Evolutionary conservation across 2,329 filamentous ascomycete genomes (phyloP).

Genomic region (Colletotrichum ledebouriae): DNA sequence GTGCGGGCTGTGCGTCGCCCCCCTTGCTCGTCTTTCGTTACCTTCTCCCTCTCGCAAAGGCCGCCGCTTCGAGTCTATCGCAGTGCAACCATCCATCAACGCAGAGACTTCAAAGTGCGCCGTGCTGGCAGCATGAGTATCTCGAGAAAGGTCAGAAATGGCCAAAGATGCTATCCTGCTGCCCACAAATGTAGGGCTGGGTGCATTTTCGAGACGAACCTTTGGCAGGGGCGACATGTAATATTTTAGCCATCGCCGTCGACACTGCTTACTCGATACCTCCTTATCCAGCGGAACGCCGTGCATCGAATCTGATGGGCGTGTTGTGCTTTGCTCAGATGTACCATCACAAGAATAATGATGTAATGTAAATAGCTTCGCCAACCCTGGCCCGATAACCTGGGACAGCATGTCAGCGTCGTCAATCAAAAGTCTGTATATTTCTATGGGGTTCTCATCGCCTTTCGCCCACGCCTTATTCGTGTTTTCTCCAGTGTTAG

Average conservation of each 20-base stretch:
- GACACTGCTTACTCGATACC: neutral
- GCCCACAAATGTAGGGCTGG: neutral
- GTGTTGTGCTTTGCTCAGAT: slow-evolving; percentile 2
- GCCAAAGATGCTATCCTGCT: neutral
- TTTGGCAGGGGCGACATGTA: neutral
- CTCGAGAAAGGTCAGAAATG: slow-evolving; percentile 5
- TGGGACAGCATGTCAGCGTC: neutral
- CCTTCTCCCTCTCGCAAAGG: too few species aligned
- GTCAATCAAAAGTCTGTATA: neutral
- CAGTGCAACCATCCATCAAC: too few species aligned
- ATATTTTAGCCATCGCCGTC: neutral
- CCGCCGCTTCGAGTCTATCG: too few species aligned
- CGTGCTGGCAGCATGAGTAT: neutral
- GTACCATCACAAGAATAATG: slow-evolving; percentile 23
- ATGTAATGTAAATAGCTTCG: slow-evolving; percentile 29
- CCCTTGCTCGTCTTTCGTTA: too few species aligned
- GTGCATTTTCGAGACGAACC: neutral
- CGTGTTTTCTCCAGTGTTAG: neutral
- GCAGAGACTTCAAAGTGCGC: rapidly evolving
- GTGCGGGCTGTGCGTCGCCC: neutral
- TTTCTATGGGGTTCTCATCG: neutral
- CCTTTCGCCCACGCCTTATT: neutral
- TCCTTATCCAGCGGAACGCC: neutral
- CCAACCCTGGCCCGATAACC: neutral
- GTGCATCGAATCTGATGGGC: slow-evolving; percentile 10